Evolutionary conservation across 2,329 filamentous ascomycete species (phyloP).

Genomic region (Colletotrichum orbiculare): DNA sequence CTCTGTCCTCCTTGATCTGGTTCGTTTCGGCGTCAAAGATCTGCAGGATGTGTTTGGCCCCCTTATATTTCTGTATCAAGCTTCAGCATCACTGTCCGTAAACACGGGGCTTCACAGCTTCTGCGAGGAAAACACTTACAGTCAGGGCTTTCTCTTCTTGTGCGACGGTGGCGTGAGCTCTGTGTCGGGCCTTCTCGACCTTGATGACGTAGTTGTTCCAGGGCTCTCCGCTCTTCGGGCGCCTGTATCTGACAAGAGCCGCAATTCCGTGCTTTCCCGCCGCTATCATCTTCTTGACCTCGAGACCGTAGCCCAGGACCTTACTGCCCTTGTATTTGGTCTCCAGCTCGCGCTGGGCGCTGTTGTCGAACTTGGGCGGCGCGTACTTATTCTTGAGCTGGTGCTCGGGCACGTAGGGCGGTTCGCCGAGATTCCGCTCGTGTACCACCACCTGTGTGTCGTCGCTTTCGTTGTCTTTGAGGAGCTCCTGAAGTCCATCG

Average conservation of each 20-base stretch:
- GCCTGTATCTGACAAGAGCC: conserved; percentile 32
- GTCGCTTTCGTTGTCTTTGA: too few relatives aligned
- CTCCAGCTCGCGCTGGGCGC: background rate
- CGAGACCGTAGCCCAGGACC: conserved; percentile 38
- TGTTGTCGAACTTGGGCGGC: background rate
- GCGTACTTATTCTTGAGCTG: conserved; percentile 1
- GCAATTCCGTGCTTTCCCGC: conserved; percentile 42
- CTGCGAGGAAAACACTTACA: conserved; percentile 1
- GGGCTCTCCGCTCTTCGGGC: background rate
- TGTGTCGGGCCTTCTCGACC: conserved; percentile 12
- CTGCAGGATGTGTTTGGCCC: conserved; percentile 44
- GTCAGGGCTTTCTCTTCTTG: conserved; percentile 27
- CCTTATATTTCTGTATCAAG: conserved; percentile 39
- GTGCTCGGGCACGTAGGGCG: background rate
- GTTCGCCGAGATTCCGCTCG: background rate
- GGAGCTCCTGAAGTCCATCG: too few relatives aligned
- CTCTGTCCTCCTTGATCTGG: conserved; percentile 19
- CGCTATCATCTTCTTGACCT: conserved; percentile 43
- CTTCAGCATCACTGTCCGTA: background rate
- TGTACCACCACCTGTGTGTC: too few relatives aligned
- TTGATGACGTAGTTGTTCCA: conserved; percentile 20
- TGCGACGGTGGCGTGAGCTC: background rate
- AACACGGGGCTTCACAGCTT: too few relatives aligned
- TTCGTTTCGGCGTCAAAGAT: conserved; percentile 39
- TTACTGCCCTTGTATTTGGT: background rate